Evolutionary conservation across 352 stramenopile genomes (phyloP), one percentile per base, ranked within the genome.

Genomic region (Plasmopara muralis): DNA sequence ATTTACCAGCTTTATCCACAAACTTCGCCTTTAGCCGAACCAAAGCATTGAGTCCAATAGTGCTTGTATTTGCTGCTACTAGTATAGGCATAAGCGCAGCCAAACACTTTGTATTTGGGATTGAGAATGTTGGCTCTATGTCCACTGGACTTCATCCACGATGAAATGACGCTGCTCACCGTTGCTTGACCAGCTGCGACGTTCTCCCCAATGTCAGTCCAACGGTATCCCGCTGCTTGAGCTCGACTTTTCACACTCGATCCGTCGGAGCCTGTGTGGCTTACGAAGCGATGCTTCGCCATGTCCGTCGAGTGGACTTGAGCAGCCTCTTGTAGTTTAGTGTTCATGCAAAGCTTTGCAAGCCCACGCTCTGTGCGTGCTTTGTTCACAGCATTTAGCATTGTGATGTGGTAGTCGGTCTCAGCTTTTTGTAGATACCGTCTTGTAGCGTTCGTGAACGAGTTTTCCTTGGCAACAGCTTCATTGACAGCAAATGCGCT

Each of bases 21-120:
- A n/a, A 38, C 43, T 50, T 68, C 63, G 13, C 29, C 47, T 9
- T 16, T 52, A n/a, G 54, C 47, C 30, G 50, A 55, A 6, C 46
- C 70, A 41, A 85, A 85, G 50, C 66, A 45, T 46, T 82, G 74
- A 1, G 70, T 82, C 74, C 74, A 83, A 56, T 78, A 85, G 57
- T 71, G 44, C 10, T 70, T 70, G 57, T 71, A 76, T 25, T 61
- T 66, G 43, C 55, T 70, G n/a, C 41, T 62, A 0, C 51, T 30
- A 31, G 33, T 72, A 58, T 65, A 69, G 8, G 61, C 51, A 46
- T 77, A 73, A 9, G 49, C 60, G 20, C 46, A 63, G 6, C 62
- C 64, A 31, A 76, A 68, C 46, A 66, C 57, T 35, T 43, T 68
- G 47, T 51, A 46, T 9, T 61, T 55, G 43, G 47, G 43, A 35